Conservation (phyloP, 164 flowering plant genomes). For the Cinnamomum micranthum region DNA sequence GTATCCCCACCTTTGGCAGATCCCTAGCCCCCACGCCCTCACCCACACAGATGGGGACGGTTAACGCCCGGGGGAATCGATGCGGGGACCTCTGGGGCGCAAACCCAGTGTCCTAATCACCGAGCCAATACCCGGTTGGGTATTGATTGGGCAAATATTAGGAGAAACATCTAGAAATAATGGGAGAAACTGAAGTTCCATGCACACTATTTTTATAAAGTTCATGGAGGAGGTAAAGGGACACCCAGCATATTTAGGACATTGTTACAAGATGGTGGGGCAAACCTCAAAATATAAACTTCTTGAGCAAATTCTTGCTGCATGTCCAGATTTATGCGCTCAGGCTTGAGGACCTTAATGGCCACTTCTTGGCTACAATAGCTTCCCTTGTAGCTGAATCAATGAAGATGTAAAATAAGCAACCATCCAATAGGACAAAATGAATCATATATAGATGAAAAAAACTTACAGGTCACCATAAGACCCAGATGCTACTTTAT, state of each 20-base stretch:
- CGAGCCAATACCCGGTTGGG: not conserved
- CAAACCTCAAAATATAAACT: constrained; percentile 90
- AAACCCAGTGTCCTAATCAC: not conserved
- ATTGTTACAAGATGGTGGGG: not conserved
- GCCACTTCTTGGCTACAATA: constrained; percentile 93
- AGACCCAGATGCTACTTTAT: constrained; percentile 72
- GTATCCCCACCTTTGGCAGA: too few species aligned
- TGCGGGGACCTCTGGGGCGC: not conserved
- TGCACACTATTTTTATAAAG: not conserved
- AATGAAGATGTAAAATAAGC: not conserved
- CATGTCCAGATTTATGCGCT: constrained; percentile 61
- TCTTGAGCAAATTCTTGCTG: constrained; percentile 84
- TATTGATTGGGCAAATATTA: not conserved
- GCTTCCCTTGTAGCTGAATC: constrained; percentile 69
- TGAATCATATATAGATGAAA: not conserved
- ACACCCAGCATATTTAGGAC: not conserved
- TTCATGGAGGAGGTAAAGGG: not conserved
- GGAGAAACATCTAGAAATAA: not conserved
- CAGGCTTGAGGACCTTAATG: constrained; percentile 77
- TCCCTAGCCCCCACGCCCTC: too few species aligned
- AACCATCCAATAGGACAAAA: not conserved
- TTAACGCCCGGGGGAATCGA: too few species aligned
- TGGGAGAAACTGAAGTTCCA: not conserved
- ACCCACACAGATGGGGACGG: too few species aligned
- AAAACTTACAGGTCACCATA: constrained; percentile 81